Evolutionary conservation across 331 rosid genomes (phyloP), one percentile per base, ranked within the genome.

Genomic region (Saraca asoca): DNA sequence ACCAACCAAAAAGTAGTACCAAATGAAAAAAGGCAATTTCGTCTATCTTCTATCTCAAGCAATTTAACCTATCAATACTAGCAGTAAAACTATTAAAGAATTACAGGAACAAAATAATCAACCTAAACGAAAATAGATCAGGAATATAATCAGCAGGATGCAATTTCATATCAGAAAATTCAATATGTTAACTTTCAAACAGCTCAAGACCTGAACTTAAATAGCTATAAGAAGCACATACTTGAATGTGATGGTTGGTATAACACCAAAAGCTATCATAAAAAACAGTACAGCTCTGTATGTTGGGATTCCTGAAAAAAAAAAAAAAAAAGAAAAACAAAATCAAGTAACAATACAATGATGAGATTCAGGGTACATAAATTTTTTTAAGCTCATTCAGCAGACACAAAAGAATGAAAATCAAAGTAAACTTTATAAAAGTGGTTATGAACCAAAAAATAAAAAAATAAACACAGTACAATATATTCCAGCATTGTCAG

Each of bases 221-320:
- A 55, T 6, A 75, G 66, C 35, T 20, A 64, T 11, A 44, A 15
- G 58, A 64, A 62, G 38, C 58, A 82, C 95, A 24, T 90, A 94
- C 98, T 94, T 94, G 87, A 71, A 78, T 62, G 80, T 10, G 45
- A 94, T 54, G 5, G 98, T 94, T 14, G 98, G 97, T 76, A 83
- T 69, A 70, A 94, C 89, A 55, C 80, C 97, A 66, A 86, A 84
- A 75, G 77, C 79, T 75, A 85, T 64, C 98, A 90, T 86, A 68
- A 90, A 51, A 69, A 51, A 66, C 75, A 94, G 50, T 70, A 81
- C 76, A 31, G 77, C 85, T 16, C 6, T 51, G 70, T 71, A 59
- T 46, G 86, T 83, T 54, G 85, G 77, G 44, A 90, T 62, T 74
- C 80, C 98, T 93, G 89, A 71, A 73, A 73, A 29, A 38, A 62